phyloP scores from a whole-genome alignment of 306 rosid species.

The cucumber (Cucumis sativus) region Cucumber_9930_V3 NC_026658.2:24597501-24598000 shows the following conservation, averaged over 20 bases:
- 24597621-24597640: no score
- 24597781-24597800: background rate
- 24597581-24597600: no score
- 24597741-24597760: background rate
- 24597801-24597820: background rate
- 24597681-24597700: background rate
- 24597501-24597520: no score
- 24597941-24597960: background rate
- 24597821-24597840: background rate
- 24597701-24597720: background rate
- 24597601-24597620: no score
- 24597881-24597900: background rate
- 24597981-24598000: background rate
- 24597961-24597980: background rate
- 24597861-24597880: background rate
- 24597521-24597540: no score
- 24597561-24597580: no score
- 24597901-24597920: background rate
- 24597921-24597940: background rate
- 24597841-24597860: background rate
- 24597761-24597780: background rate
- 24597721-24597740: background rate
- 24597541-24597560: no score
- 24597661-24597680: no score
- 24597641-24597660: no score